These are phyloP conservation scores for Tricholoma bakamatsutake DNA, from an alignment of 768 basidiomycete species.

Conservation along the genomic window DNA sequence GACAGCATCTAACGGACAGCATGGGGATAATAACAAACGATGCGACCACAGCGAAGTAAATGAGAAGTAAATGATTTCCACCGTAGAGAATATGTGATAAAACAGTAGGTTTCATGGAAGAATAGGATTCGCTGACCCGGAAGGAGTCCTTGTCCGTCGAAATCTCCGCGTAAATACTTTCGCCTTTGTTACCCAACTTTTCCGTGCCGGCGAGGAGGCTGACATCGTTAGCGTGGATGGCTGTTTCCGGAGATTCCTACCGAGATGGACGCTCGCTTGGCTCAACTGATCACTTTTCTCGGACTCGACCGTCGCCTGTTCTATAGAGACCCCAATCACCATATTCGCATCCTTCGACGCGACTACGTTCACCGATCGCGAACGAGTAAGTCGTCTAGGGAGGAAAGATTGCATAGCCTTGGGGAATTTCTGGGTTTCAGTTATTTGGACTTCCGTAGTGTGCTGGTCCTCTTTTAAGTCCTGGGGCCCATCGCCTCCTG, in stretches of 20 bases:
- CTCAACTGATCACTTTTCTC: constrained; percentile 21
- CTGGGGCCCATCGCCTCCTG: constrained; percentile 30
- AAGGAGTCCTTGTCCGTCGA: constrained; percentile 29
- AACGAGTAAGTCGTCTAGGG: constrained; percentile 40
- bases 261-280: constrained; percentile 27
- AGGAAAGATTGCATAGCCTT: constrained; percentile 36
- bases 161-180: constrained; percentile 39
- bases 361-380: constrained; percentile 33
- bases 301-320: constrained; percentile 36
- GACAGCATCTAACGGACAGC: not conserved
- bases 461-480: constrained; percentile 37
- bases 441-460: constrained; percentile 45
- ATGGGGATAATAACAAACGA: not conserved
- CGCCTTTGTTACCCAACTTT: constrained; percentile 29
- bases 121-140: not conserved
- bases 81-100: not conserved
- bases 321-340: constrained; percentile 44
- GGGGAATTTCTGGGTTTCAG: constrained; percentile 35
- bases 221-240: constrained; percentile 27
- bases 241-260: constrained; percentile 27
- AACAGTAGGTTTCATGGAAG: constrained; percentile 1
- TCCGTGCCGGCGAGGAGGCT: constrained; percentile 15
- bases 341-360: constrained; percentile 24
- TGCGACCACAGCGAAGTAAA: not conserved
- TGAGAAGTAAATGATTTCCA: not conserved